phyloP scores from a whole-genome alignment of 129 eudicot genomes.

The Heracleum sosnowskyi region DNA sequence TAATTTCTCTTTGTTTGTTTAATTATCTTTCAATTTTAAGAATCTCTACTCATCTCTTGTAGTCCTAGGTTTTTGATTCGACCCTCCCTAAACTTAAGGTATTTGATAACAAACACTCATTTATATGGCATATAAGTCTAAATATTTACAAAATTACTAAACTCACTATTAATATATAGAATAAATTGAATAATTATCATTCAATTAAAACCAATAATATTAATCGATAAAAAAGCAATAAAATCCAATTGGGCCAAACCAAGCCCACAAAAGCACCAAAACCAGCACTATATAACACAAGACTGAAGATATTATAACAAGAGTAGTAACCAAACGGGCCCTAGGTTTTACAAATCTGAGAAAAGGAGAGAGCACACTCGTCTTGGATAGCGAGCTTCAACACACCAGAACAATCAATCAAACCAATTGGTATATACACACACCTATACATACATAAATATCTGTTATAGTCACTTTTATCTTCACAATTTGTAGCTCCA shows the following conservation, averaged over 20 bases:
- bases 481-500: not conserved
- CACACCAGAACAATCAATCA: not conserved
- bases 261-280: not conserved
- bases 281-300: not conserved
- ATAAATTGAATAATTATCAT: too few species aligned
- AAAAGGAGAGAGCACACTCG: not conserved
- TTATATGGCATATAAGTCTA: too few species aligned
- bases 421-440: not conserved
- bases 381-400: not conserved
- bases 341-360: conserved; percentile 6
- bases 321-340: not conserved
- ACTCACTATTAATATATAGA: too few species aligned
- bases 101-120: too few species aligned
- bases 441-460: not conserved
- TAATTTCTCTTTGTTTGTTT: too few species aligned
- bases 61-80: too few species aligned
- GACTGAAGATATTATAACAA: not conserved
- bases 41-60: too few species aligned
- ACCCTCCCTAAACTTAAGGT: too few species aligned
- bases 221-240: too few species aligned
- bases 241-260: not conserved
- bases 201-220: too few species aligned
- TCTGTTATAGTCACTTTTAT: not conserved
- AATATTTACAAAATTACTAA: too few species aligned
- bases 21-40: too few species aligned